Conservation (phyloP, 495 filamentous ascomycete genomes). For the Aspergillus baeticus region DNA sequence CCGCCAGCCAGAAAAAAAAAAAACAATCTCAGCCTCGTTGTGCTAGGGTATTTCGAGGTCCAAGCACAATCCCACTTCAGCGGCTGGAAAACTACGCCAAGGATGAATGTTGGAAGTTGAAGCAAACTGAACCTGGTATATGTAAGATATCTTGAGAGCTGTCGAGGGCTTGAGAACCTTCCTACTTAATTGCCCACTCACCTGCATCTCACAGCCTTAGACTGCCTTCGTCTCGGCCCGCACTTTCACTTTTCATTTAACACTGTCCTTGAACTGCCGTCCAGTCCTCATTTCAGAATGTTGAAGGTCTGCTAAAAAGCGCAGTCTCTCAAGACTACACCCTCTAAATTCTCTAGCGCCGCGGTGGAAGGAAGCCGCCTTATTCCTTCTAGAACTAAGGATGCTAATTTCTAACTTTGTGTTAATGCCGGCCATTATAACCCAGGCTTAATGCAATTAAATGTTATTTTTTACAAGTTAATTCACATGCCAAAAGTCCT, state of each 20-base stretch:
- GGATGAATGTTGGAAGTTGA: background rate
- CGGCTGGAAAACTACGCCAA: background rate
- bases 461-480: constrained; percentile 20
- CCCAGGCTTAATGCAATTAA: constrained; percentile 10
- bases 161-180: background rate
- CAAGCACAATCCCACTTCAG: background rate
- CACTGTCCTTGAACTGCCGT: background rate
- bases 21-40: background rate
- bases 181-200: background rate
- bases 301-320: background rate
- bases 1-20: background rate
- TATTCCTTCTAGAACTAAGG: constrained; percentile 14
- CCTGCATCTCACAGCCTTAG: background rate
- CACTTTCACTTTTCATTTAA: background rate
- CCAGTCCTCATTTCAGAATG: background rate
- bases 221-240: background rate
- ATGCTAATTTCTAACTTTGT: constrained; percentile 13
- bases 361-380: constrained; percentile 13
- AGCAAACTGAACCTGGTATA: background rate
- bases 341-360: constrained; percentile 12
- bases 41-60: background rate
- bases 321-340: constrained; percentile 6
- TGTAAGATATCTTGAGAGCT: background rate
- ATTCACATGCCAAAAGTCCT: constrained; percentile 22
- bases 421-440: constrained; percentile 20